Base-by-base conservation (phyloP, 192 early-diverging fungal species). In the Chytriomyces hyalinus region DNA sequence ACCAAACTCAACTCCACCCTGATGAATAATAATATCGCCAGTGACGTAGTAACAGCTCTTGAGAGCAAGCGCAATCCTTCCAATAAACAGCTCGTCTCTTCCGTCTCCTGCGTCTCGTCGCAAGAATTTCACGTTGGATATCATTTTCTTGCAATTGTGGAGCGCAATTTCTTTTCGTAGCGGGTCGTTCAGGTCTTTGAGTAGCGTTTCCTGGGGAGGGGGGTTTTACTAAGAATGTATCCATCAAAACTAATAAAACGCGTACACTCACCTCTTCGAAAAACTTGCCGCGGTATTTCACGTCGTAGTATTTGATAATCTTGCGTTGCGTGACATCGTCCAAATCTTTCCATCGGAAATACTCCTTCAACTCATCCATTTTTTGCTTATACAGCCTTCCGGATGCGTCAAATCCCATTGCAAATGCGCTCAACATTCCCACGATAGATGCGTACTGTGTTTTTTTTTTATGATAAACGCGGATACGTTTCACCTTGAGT, bases 391-490 rank as follows among this genome's bases (percentile, higher is more conserved):
- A 26, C 24, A 26, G 24, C 24, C 24, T 26, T 26, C 84, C 84
- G 3, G 78, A 81, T 61, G 83, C 66, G 61, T 87, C 86, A 8
- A 88, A 61, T 9, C 87, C 83, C 62, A 84, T 75, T 22, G 74
- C 85, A 67, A 88, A 83, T 17, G 83, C 75, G 1, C 83, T 80
- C 11, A 88, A 76, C 11, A 82, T 84, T 57, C 87, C 87, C 45
- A 88, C 77, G 28, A 88, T 65, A 6, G 76, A 26, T 3, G 80
- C 85, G 64, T 84, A 82, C 49, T 80, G 53, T 15, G n/a, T 59
- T 26, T 26, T 26, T 26, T 26, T 26, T 26, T 26, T 26, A 0
- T 26, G n/a, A 36, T 36, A 36, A 36, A 36, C 28, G 28, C 28
- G 2, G 0, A 0, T 36, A 4, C 36, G 22, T 20, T 17, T 57